phyloP scores from a whole-genome alignment of 805 yeast genomes.

The Huiozyma sinensis region DNA sequence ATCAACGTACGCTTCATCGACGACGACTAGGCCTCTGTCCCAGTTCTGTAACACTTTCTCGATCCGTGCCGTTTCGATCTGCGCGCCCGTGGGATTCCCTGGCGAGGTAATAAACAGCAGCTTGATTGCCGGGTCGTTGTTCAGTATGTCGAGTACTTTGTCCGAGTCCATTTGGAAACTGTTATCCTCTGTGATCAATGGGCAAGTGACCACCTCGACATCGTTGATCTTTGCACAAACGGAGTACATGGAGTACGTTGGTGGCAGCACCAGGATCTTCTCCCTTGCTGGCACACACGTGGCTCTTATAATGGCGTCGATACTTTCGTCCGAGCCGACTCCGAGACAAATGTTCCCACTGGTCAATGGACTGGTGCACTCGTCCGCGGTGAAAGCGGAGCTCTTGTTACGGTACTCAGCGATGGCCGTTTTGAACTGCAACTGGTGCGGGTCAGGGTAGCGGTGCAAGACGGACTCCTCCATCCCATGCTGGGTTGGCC shows the following conservation, averaged over 20 bases:
- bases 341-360: conserved; percentile 79
- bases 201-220: conserved; percentile 64
- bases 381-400: conserved; percentile 11
- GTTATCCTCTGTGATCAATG: conserved; percentile 44
- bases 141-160: conserved; percentile 41
- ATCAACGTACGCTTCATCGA: conserved; percentile 94
- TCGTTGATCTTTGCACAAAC: conserved; percentile 89
- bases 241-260: conserved; percentile 95
- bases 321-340: conserved; percentile 95
- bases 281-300: conserved; percentile 75
- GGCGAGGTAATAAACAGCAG: conserved; percentile 84
- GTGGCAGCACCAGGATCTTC: conserved; percentile 78
- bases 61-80: conserved; percentile 41
- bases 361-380: conserved; percentile 26
- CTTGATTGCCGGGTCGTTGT: conserved; percentile 53
- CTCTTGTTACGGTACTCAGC: conserved; percentile 55
- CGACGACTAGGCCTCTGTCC: conserved; percentile 72
- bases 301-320: conserved; percentile 79
- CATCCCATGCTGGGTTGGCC: conserved; percentile 54
- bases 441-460: conserved; percentile 95
- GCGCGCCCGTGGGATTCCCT: conserved; percentile 87
- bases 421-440: conserved; percentile 59
- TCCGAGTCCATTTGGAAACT: conserved; percentile 55
- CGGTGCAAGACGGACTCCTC: conserved; percentile 62
- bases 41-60: conserved; percentile 36